Conservation (phyloP, 2,329 filamentous ascomycete species). For the Penicillium glabrum region DNA sequence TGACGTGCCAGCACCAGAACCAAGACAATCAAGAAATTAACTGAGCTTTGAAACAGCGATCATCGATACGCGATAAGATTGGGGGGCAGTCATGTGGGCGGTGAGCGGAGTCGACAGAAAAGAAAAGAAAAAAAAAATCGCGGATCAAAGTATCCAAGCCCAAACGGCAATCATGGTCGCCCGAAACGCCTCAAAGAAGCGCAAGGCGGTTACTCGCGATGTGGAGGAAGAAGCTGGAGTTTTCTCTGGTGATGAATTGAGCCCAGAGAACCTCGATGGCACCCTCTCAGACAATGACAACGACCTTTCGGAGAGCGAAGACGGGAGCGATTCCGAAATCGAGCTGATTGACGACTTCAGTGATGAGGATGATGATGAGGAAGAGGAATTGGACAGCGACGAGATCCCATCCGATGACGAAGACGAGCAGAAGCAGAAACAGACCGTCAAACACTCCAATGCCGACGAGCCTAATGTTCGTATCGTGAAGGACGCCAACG, state of each 20-base stretch:
- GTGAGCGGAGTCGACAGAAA: constrained; percentile 25
- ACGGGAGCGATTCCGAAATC: constrained; percentile 47
- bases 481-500: constrained; percentile 79
- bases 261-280: constrained; percentile 43
- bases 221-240: constrained; percentile 50
- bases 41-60: background rate
- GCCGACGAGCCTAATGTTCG: constrained; percentile 53
- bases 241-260: constrained; percentile 63
- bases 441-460: constrained; percentile 16
- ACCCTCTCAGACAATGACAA: constrained; percentile 44
- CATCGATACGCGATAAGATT: constrained; percentile 25
- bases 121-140: constrained; percentile 28
- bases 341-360: constrained; percentile 58
- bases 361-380: constrained; percentile 49
- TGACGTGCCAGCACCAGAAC: background rate
- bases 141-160: constrained; percentile 13
- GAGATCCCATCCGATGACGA: constrained; percentile 51
- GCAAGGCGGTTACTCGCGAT: constrained; percentile 62
- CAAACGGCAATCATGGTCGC: constrained; percentile 31
- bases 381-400: constrained; percentile 52
- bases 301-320: constrained; percentile 37
- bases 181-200: constrained; percentile 56
- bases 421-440: constrained; percentile 40
- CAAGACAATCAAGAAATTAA: background rate
- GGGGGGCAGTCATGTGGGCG: constrained; percentile 38